Percentiles rank a stretch among this genome's conserved stretches.
Conservation (phyloP, 2,329 filamentous ascomycete species). For the Cercospora citrullina region DNA sequence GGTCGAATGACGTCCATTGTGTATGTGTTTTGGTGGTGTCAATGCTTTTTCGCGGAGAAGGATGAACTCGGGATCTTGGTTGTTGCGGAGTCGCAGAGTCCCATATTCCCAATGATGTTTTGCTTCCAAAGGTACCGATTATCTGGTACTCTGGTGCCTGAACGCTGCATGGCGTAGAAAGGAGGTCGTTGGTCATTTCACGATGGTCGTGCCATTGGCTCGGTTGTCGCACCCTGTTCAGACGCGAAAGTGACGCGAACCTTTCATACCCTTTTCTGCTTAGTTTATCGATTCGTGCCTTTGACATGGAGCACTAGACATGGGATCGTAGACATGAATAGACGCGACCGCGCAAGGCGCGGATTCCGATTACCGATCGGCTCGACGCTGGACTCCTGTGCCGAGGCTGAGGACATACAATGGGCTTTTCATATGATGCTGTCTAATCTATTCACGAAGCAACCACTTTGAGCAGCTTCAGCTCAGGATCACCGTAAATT, state of each 20-base stretch:
- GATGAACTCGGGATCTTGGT: neutral
- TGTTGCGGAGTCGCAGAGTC: neutral
- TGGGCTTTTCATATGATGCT: neutral
- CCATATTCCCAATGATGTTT: neutral
- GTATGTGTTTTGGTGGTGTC: neutral
- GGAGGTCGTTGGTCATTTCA: neutral
- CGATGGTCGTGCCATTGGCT: neutral
- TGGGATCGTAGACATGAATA: no score
- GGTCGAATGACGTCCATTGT: constrained; percentile 18
- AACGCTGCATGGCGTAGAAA: neutral
- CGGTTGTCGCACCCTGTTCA: neutral
- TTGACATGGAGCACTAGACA: neutral
- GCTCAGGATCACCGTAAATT: constrained; percentile 35
- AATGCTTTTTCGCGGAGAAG: neutral
- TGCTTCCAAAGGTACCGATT: neutral
- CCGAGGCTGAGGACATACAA: neutral
- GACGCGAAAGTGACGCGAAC: neutral
- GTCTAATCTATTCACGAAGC: neutral
- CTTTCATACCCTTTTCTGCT: neutral
- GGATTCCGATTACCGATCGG: neutral
- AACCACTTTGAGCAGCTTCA: neutral
- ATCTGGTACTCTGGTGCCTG: neutral
- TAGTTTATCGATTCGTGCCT: neutral
- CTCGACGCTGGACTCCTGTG: neutral
- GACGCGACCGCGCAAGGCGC: neutral